These are phyloP conservation scores for Zopfia rhizophila DNA, from an alignment of 2,329 filamentous ascomycete species.

Conservation along the genomic window DNA sequence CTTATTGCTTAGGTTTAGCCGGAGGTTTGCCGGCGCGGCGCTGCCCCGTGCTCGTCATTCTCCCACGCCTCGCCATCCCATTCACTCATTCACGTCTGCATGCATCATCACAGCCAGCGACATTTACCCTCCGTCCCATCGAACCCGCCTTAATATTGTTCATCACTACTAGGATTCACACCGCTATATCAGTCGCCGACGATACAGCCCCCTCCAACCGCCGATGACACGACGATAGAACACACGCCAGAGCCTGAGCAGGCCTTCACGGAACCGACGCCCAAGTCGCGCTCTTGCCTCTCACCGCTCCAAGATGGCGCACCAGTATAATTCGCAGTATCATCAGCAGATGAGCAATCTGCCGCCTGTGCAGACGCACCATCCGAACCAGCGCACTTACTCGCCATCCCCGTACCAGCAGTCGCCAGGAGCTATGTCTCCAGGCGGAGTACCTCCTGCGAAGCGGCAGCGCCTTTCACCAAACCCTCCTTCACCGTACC, in stretches of 20 bases:
- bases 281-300: slow-evolving; percentile 14
- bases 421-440: slow-evolving; percentile 64
- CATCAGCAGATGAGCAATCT: slow-evolving; percentile 41
- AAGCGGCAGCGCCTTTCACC: slow-evolving; percentile 80
- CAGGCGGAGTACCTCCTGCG: slow-evolving; percentile 67
- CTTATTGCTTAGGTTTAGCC: slow-evolving; percentile 38
- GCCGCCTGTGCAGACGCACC: slow-evolving; percentile 49
- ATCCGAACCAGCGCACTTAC: slow-evolving; percentile 50
- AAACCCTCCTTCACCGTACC: slow-evolving; percentile 72
- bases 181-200: too few relatives aligned
- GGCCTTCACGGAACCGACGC: slow-evolving; percentile 30
- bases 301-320: slow-evolving; percentile 43
- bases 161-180: too few relatives aligned
- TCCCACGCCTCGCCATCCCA: too few relatives aligned
- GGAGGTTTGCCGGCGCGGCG: slow-evolving; percentile 35
- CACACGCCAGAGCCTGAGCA: slow-evolving; percentile 17
- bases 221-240: slow-evolving; percentile 38
- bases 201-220: too few relatives aligned
- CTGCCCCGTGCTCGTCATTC: too few relatives aligned
- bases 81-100: too few relatives aligned
- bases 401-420: slow-evolving; percentile 57
- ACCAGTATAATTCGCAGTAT: slow-evolving; percentile 36
- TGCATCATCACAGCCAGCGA: too few relatives aligned
- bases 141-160: too few relatives aligned
- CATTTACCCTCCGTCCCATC: too few relatives aligned